Evolutionary conservation across 805 yeast genomes (phyloP), one percentile per base, ranked within the genome.

Genomic region (Sugiyamaella qingdaonensis): DNA sequence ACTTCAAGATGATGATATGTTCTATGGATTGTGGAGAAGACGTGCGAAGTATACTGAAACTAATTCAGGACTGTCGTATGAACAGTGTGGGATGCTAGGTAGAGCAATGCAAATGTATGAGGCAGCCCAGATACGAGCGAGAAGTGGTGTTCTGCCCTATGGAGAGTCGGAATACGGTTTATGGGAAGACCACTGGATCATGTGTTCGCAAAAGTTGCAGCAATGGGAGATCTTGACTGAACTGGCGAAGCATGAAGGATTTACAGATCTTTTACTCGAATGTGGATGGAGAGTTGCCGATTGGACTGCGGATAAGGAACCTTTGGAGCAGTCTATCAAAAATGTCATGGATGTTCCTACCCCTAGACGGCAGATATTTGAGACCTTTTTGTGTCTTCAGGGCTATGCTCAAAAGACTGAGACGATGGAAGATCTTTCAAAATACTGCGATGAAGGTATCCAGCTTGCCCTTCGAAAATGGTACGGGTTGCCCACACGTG

Each of bases 211-310:
- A 66, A 92, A 92, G 68, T 74, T 94, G 39, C 99, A 94, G 66
- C 97, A 94, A 59, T 94, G 99, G 99, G 99, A 94, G 65, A 85
- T 94, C 46, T 74, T 94, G 54, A 92, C 99, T 0, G 99, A 94
- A 63, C 75, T 95, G 31, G 97, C 99, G 2, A 90, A 92, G 62
- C 98, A 95, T 64, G 99, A 95, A 74, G 97, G 97, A 0, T 95
- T 92, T 66, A 90, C 97, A 0, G 99, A 94, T 64, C 75, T 94
- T 58, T 72, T 95, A 24, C 74, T 94, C n/a, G 99, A 94, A 68
- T 95, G 99, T 77, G 99, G 98, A 36, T 94, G 99, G 99, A 78
- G 99, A 64, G 95, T 94, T 37, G 97, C 99, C 7, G 98, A 94
- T 64, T 94, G 99, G 99, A 85, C 85, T 55, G 84, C 95, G 8